Evolutionary conservation across 495 filamentous ascomycete species (phyloP), one percentile per base, ranked within the genome.

Genomic region (Penicillium bialowiezense): DNA sequence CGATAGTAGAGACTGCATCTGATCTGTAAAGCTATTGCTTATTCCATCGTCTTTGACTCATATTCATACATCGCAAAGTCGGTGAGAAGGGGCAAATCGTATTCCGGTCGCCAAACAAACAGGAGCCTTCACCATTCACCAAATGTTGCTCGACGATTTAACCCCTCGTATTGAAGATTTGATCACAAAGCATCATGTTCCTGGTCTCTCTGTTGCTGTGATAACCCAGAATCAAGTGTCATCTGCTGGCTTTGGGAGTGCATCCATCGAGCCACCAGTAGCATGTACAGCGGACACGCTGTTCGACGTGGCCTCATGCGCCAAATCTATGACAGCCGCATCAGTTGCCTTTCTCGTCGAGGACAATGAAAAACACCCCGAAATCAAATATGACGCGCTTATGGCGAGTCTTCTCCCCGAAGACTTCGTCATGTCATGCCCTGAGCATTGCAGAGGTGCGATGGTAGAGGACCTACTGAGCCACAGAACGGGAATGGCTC

Each of bases 311-410:
- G 55, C 55, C 9, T 58, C 55, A 17, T 43, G 26, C 13, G 39
- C 58, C 7, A 67, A 67, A 44, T 63, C 59, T 9, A 38, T 67
- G 24, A 65, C 64, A n/a, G 64, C 64, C 23, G 64, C 64, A 2
- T 40, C 62, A 1, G 62, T 67, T n/a, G 61, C 41, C 3, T 41
- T 67, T 43, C 54, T 67, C 0, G 54, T 67, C 1, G 56, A 56
- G 44, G 50, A 66, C 29, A 48, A 60, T 12, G 29, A 32, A 32
- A 19, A 43, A 14, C 55, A 42, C 35, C 62, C 64, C 2, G 55
- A 63, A 6, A 44, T 65, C 13, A 56, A 63, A 32, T 67, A 58
- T 50, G 56, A 63, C 1, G 33, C 54, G 7, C 20, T 36, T 8
- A 57, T 67, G 55, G 63, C 57, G 9, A 48, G 26, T 35, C 47